Evolutionary conservation across 495 filamentous ascomycete genomes (phyloP), one percentile per base, ranked within the genome.

Genomic region (Barbatosphaeria neglecta): DNA sequence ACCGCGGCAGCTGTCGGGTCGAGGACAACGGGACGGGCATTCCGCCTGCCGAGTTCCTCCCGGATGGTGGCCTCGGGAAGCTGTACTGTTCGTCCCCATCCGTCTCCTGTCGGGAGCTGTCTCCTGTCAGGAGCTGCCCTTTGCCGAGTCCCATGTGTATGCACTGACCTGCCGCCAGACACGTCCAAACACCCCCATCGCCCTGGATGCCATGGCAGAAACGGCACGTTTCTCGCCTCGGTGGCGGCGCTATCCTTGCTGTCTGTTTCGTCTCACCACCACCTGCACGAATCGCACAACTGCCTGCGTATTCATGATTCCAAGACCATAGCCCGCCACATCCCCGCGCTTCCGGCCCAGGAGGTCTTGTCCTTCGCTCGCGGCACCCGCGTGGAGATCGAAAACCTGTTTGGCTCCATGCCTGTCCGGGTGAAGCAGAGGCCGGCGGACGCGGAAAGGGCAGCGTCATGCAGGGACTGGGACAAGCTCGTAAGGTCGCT

Each of bases 341-440:
- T 72, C 1, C 85, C 86, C 19, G 80, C 85, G 3, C 74, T 78
- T 2, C 50, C 67, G 4, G 74, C 83, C 33, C 76, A 87, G 25
- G 66, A 71, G 22, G 50, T 92, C 4, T 54, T 65, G 7, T 63
- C 63, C 51, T 69, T 72, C 43, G 52, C 66, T 13, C 82, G 87
- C 64, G 93, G 92, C 6, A 95, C 90, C 1, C 72, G 81, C 40
- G 80, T 92, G 8, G 76, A 74, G 4, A 86, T 96, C 3, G 80
- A 86, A 50, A 85, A 95, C 56, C 70, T 98, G 11, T 97, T 96
- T 63, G 92, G 90, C 1, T 89, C 87, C 41, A 89, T 98, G 82
- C 92, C 92, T 2, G 92, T 98, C 10, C 83, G 93, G n/a, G 82
- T 96, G 18, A 95, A 92, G 63, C 85, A 84, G 55, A 75, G 88